Base-by-base conservation (phyloP, 352 stramenopile species). In the Phytophthora nicotianae region DNA sequence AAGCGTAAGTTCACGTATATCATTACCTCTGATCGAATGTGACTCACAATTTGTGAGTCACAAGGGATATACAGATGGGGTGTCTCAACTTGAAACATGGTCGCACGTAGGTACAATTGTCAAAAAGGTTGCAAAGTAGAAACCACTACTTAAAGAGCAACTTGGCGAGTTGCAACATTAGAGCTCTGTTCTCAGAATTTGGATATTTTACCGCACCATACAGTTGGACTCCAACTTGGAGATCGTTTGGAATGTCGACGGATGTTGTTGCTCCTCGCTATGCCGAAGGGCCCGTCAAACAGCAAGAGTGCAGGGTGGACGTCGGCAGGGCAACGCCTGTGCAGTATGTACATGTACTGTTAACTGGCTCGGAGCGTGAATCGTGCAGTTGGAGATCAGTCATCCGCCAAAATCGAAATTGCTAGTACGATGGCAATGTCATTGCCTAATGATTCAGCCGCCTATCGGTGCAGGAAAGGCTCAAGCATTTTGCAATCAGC, bases 401-500 rank as follows among this genome's bases (percentile, higher is more conserved):
- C n/a, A n/a, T n/a, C n/a, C n/a, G n/a, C n/a, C n/a, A n/a, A n/a
- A n/a, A n/a, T n/a, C n/a, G n/a, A n/a, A 29, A 35, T 35, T 35
- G 29, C 8, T 9, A 14, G 29, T 35, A 35, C 29, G 29, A 14
- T 32, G 29, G 29, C 29, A 13, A 9, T 35, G 29, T 13, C 8
- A 20, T 62, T 62, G 48, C 43, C 23, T 62, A 62, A 62, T 54
- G 54, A 41, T 56, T n/a, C n/a, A 58, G n/a, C n/a, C n/a, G n/a
- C n/a, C n/a, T n/a, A 58, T 49, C 50, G 9, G 29, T 13, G 27
- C 24, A n/a, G 16, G 35, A 65, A 52, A 65, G 48, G 57, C 57
- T 23, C 14, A 33, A 43, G 17, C 7, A n/a, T 46, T 49, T 41
- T 48, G 38, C 42, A 54, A 54, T 27, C 21, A 27, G 10, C 21